Percentiles rank a stretch among this genome's conserved stretches.
Evolutionary conservation across 1,139 yeast genomes (phyloP).

Genomic region (Sugiyamaella japonica): DNA sequence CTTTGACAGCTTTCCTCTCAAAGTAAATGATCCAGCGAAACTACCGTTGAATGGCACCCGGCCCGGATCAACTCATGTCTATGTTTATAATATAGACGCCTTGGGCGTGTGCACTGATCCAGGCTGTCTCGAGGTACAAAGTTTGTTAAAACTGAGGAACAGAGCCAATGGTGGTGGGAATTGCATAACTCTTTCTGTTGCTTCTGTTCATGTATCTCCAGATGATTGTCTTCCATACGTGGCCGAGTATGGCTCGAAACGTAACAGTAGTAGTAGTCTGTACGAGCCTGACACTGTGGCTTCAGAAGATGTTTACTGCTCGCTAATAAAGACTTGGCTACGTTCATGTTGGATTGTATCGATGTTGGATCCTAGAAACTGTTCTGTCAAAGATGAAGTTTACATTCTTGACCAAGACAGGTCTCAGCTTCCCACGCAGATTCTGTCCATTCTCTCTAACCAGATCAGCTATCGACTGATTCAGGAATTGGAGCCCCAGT

Average conservation of each 20-base stretch:
- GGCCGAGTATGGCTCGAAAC: constrained; percentile 12
- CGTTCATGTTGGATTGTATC: constrained; percentile 39
- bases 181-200: constrained; percentile 10
- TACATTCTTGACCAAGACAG: constrained; percentile 26
- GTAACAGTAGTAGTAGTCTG: neutral
- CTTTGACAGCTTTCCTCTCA: constrained; percentile 54
- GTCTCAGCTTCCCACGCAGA: constrained; percentile 24
- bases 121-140: constrained; percentile 33
- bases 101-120: constrained; percentile 37
- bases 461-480: constrained; percentile 25
- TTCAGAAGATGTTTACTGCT: constrained; percentile 26
- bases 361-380: constrained; percentile 26
- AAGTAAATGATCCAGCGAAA: constrained; percentile 14
- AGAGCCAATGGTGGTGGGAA: constrained; percentile 13
- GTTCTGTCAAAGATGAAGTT: constrained; percentile 17
- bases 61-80: constrained; percentile 20
- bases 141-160: constrained; percentile 24
- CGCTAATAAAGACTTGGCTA: constrained; percentile 33
- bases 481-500: constrained; percentile 23
- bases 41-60: constrained; percentile 6
- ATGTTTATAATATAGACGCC: constrained; percentile 32
- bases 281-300: neutral
- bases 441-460: constrained; percentile 21
- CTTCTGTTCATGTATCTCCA: constrained; percentile 23
- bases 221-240: constrained; percentile 29